Conservation (phyloP, 768 basidiomycete species). For the Agaricus subrufescens region DNA sequence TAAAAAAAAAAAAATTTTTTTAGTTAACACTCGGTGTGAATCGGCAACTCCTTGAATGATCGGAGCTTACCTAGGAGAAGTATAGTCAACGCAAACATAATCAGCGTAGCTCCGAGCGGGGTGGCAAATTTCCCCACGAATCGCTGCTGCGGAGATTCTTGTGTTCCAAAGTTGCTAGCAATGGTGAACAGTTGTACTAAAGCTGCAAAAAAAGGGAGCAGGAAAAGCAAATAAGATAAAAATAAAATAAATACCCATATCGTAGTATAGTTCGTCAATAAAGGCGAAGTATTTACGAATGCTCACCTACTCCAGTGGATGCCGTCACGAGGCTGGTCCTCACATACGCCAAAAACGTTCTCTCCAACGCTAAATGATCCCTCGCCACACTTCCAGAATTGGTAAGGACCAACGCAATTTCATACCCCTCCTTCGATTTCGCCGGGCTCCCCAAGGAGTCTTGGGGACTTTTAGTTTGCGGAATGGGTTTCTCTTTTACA, state of each 20-base stretch:
- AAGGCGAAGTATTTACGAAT: background rate
- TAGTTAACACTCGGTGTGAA: too few relatives aligned
- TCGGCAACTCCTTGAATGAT: background rate
- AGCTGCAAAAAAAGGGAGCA: conserved; percentile 1
- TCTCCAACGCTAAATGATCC: conserved; percentile 50
- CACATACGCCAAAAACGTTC: conserved; percentile 54
- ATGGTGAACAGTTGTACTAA: conserved; percentile 15
- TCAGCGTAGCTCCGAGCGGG: conserved; percentile 11
- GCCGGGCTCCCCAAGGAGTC: background rate
- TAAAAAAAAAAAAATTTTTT: background rate
- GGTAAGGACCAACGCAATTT: conserved; percentile 25
- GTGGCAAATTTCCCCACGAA: conserved; percentile 8
- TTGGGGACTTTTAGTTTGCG: background rate
- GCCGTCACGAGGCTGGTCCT: conserved; percentile 49
- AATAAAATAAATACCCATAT: background rate
- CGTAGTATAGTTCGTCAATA: background rate
- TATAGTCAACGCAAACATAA: conserved; percentile 2
- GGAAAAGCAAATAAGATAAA: too few relatives aligned
- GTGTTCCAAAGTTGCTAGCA: conserved; percentile 4
- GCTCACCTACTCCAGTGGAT: conserved; percentile 47
- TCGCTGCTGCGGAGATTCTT: background rate
- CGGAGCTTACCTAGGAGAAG: conserved; percentile 11
- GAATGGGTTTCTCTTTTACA: background rate
- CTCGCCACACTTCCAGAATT: conserved; percentile 50
- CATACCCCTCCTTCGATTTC: conserved; percentile 9